These are phyloP conservation scores for Withania somnifera DNA, from an alignment of 305 asterid genomes.

Conservation along the genomic window DNA sequence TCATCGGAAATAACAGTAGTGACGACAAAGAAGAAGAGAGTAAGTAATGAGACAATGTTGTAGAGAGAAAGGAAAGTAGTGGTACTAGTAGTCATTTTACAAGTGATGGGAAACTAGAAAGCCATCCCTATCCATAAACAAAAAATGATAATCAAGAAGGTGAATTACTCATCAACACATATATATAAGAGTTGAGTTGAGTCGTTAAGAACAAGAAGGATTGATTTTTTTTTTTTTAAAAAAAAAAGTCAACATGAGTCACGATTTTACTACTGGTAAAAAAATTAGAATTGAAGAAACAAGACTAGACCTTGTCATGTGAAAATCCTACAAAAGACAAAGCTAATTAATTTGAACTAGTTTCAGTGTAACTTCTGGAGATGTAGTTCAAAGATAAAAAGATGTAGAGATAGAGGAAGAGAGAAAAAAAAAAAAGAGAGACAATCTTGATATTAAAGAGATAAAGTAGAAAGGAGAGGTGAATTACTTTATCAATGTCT, in stretches of 20 bases:
- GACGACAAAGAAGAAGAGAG: slow-evolving; percentile 7
- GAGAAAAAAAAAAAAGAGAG: neutral
- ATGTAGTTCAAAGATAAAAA: neutral
- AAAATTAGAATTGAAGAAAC: neutral
- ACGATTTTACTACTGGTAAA: neutral
- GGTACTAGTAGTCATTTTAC: neutral
- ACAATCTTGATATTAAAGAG: slow-evolving; percentile 6
- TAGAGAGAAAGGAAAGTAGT: slow-evolving; percentile 4
- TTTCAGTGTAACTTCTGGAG: neutral
- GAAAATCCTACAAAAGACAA: slow-evolving; percentile 1
- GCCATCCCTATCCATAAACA: slow-evolving; percentile 10
- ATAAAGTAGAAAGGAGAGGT: neutral
- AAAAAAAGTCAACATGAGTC: neutral
- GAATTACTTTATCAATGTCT: slow-evolving; percentile 5
- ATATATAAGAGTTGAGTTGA: neutral
- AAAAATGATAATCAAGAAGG: neutral
- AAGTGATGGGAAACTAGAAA: neutral
- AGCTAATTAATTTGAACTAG: neutral
- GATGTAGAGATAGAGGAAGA: neutral
- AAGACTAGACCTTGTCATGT: neutral
- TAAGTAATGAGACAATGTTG: neutral
- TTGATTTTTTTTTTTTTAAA: neutral
- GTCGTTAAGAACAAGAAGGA: neutral
- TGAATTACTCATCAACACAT: neutral
- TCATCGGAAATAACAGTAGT: slow-evolving; percentile 6